Evolutionary conservation across 1,284 basidiomycete species (phyloP), one percentile per base, ranked within the genome.

Genomic region (Heterobasidion parviporum): DNA sequence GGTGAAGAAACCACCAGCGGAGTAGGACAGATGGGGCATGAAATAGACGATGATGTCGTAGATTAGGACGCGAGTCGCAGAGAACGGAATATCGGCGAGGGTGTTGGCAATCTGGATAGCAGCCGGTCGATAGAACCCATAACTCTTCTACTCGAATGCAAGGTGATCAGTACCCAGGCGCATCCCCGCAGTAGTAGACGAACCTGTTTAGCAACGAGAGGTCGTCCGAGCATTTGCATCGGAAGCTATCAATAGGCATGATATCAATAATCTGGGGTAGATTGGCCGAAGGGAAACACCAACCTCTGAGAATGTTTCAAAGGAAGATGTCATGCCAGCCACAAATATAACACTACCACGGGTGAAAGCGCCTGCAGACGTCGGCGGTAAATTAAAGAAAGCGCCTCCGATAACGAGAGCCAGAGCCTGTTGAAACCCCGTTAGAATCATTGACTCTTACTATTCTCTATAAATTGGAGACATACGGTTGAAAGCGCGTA

Each of bases 301-400:
- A 64, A 83, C 76, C 72, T 91, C 88, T 55, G 82, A 81, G 68
- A 93, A 92, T 0, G 89, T 87, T 64, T 86, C 86, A 55, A 93
- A 73, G 62, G 82, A 82, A 54, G 84, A 87, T 35, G 87, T 87
- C 38, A 95, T 71, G 54, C 94, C 70, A 46, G 85, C 84, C 48
- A 74, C 65, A 70, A 94, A 94, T 52, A 95, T 81, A 48, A 92
- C 82, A 71, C 90, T 84, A 32, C 91, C 94, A 59, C 92, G 83
- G n/a, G 92, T 93, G 72, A 96, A 96, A 0, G 88, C 90, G 48
- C 92, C 92, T 34, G 81, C 79, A 7, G 92, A 83, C 0, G 87
- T 85, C 14, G 77, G 64, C 2, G 91, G 89, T 32, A 89, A 77
- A 56, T 89, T 82, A 62, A 83, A 82, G 72, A 82, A 94, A 16